phyloP scores from a whole-genome alignment of 257 asterid species.

The Solanum bulbocastanum region DNA sequence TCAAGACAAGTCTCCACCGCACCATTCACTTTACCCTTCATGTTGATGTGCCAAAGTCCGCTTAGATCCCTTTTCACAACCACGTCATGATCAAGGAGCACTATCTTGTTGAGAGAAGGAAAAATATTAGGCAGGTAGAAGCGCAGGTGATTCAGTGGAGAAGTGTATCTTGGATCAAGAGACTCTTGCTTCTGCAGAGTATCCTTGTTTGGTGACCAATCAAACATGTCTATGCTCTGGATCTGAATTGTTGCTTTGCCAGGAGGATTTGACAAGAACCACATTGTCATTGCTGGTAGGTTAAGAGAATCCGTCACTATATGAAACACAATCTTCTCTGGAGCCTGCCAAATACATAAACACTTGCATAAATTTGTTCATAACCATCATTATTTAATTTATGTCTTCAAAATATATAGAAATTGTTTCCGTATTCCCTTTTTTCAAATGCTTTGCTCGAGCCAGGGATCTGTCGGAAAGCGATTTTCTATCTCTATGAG shows the following conservation, averaged over 20 bases:
- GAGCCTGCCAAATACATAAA: conserved; percentile 23
- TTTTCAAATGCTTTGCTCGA: not conserved
- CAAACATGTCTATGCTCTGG: conserved; percentile 47
- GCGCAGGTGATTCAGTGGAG: conserved; percentile 55
- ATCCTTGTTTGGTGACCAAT: conserved; percentile 45
- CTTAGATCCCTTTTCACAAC: conserved; percentile 51
- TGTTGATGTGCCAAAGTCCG: conserved; percentile 34
- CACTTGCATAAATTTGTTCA: not conserved
- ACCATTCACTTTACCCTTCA: conserved; percentile 44
- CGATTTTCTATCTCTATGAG: not conserved
- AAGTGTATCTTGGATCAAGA: conserved; percentile 54
- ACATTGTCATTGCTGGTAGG: conserved; percentile 47
- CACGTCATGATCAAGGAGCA: conserved; percentile 50
- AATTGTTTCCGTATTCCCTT: not conserved
- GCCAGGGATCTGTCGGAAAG: not conserved
- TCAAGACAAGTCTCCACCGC: conserved; percentile 57
- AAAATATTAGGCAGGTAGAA: conserved; percentile 52
- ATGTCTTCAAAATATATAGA: not conserved
- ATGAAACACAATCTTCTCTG: conserved; percentile 47
- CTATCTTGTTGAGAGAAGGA: conserved; percentile 39
- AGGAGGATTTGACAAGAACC: conserved; percentile 43
- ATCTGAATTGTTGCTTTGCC: conserved; percentile 37
- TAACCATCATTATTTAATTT: not conserved
- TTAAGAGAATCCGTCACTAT: conserved; percentile 44
- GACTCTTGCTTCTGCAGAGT: conserved; percentile 36